phyloP scores from a whole-genome alignment of 805 yeast species.

The Pachysolen tannophilus region DNA sequence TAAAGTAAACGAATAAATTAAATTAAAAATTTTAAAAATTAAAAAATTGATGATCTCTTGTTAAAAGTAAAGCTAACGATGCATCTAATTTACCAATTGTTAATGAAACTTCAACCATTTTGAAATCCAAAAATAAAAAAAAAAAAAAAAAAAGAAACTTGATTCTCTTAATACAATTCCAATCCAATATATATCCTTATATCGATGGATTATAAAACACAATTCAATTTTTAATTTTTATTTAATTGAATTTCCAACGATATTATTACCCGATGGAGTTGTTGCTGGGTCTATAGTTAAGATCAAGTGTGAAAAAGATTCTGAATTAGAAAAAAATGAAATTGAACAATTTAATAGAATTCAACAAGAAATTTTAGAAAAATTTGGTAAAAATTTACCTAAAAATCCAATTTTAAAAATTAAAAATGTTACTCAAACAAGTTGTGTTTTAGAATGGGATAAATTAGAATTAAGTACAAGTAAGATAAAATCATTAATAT shows the following conservation, averaged over 20 bases:
- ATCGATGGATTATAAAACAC: too few species aligned
- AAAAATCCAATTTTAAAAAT: constrained; percentile 57
- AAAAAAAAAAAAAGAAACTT: too few species aligned
- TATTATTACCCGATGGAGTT: constrained; percentile 82
- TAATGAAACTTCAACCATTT: constrained; percentile 84
- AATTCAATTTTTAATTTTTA: too few species aligned
- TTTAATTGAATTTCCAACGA: constrained; percentile 93
- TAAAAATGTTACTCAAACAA: constrained; percentile 84
- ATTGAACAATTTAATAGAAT: constrained; percentile 47
- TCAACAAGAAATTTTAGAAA: constrained; percentile 65
- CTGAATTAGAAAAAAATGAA: constrained; percentile 56
- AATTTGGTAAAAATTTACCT: constrained; percentile 72
- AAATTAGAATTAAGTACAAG: constrained; percentile 78
- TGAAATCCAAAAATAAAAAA: too few species aligned
- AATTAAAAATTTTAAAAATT: too few species aligned
- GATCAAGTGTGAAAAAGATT: constrained; percentile 74
- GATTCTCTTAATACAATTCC: too few species aligned
- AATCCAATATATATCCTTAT: too few species aligned
- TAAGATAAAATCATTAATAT: constrained; percentile 60
- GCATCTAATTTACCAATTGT: constrained; percentile 97
- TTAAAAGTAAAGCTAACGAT: constrained; percentile 81
- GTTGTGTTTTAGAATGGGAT: constrained; percentile 95
- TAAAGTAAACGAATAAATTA: too few species aligned
- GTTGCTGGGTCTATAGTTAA: constrained; percentile 88
- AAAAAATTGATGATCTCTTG: too few species aligned